Percentiles rank a stretch among this genome's conserved stretches.
Evolutionary conservation across 352 stramenopile genomes (phyloP).

Genomic region (Phytophthora macrochlamydospora): DNA sequence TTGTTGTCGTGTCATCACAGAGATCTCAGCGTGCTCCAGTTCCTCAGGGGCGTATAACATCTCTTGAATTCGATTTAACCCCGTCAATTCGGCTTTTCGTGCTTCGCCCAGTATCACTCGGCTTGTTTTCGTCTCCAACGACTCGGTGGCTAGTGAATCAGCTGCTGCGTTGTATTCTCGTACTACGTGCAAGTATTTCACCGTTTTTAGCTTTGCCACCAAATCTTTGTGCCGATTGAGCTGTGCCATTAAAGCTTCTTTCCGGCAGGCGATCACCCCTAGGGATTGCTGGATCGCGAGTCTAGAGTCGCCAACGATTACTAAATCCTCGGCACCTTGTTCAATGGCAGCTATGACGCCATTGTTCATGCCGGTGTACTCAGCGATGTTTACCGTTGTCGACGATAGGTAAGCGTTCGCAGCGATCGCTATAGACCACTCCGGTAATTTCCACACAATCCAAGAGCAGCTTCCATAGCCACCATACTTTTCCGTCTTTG

Average conservation of each 20-base stretch:
- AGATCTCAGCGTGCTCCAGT: background rate
- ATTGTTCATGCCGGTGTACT: slow-evolving; percentile 3
- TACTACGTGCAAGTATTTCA: background rate
- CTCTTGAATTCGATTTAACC: background rate
- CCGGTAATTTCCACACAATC: background rate
- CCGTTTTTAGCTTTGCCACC: background rate
- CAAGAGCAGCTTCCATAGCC: background rate
- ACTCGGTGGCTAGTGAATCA: background rate
- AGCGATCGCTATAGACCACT: background rate
- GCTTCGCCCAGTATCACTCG: background rate
- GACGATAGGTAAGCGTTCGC: background rate
- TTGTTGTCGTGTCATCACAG: slow-evolving; percentile 2
- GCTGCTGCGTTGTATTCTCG: background rate
- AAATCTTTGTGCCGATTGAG: background rate
- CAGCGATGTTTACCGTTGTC: background rate
- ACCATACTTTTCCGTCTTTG: background rate
- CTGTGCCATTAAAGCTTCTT: background rate
- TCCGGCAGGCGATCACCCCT: background rate
- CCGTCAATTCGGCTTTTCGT: background rate
- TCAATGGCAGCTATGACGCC: background rate
- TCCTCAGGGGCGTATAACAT: slow-evolving; percentile 6
- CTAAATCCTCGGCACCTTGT: background rate
- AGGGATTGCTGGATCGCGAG: too few species aligned
- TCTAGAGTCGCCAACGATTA: background rate
- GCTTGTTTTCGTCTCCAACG: background rate